These are phyloP conservation scores for Aciculosporium take DNA, from an alignment of 2,329 filamentous ascomycete genomes.

Conservation along the genomic window DNA sequence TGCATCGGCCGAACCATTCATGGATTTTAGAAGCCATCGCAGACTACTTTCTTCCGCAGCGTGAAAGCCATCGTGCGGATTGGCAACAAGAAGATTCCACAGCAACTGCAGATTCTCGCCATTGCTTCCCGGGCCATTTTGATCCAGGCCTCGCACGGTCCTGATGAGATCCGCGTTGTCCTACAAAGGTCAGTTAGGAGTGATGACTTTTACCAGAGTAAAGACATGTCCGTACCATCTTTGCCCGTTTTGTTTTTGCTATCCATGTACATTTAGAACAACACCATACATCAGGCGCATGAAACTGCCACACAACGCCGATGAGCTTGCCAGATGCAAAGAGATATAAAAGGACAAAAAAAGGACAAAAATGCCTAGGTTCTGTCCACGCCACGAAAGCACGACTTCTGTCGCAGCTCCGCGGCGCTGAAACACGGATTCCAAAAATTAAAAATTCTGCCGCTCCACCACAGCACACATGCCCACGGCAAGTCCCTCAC, in stretches of 20 bases:
- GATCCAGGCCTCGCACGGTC: slow-evolving; percentile 40
- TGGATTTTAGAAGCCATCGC: slow-evolving; percentile 49
- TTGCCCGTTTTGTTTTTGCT: background rate
- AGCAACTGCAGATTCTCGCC: slow-evolving; percentile 33
- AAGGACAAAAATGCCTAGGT: slow-evolving; percentile 1
- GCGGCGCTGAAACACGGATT: slow-evolving; percentile 28
- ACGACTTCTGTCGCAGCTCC: background rate
- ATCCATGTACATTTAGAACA: background rate
- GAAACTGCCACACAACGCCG: background rate
- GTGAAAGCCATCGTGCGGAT: slow-evolving; percentile 28
- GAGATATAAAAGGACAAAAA: background rate
- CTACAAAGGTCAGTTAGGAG: slow-evolving; percentile 10
- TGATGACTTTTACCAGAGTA: background rate
- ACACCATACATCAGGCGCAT: background rate
- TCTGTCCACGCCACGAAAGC: background rate
- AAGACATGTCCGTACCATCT: slow-evolving; percentile 1
- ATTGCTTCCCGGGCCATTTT: slow-evolving; percentile 29
- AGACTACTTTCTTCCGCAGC: slow-evolving; percentile 44
- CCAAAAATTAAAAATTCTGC: slow-evolving; percentile 32
- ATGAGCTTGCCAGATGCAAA: background rate
- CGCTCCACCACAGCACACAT: slow-evolving; percentile 13
- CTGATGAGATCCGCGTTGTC: slow-evolving; percentile 30
- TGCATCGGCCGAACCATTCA: slow-evolving; percentile 32
- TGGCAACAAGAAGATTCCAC: slow-evolving; percentile 33
- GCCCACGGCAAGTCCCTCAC: slow-evolving; percentile 18